These are phyloP conservation scores for Knufia fluminis DNA, from an alignment of 2,329 filamentous ascomycete genomes.

Conservation along the genomic window DNA sequence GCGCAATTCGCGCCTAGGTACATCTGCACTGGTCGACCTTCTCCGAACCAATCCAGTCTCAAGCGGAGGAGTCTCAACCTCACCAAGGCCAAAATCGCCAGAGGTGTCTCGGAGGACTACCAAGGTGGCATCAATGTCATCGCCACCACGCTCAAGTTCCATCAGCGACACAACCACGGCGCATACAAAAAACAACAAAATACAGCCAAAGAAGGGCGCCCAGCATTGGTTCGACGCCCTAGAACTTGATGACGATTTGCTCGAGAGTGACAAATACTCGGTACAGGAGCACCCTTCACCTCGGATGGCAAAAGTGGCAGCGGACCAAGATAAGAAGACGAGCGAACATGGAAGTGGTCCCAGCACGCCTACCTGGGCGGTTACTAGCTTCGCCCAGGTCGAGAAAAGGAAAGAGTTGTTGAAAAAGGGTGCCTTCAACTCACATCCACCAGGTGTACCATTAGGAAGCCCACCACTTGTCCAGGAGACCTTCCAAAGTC, in stretches of 20 bases:
- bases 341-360: not conserved
- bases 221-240: constrained; percentile 5
- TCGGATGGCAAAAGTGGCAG: not conserved
- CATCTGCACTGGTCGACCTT: constrained; percentile 7
- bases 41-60: not conserved
- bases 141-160: not conserved
- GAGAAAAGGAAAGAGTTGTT: constrained; percentile 3
- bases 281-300: not conserved
- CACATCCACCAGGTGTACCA: constrained; percentile 5
- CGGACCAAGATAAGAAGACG: not conserved
- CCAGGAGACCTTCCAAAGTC: not conserved
- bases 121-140: not conserved
- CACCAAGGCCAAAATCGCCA: not conserved
- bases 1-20: not conserved
- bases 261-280: not conserved
- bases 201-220: constrained; percentile 3
- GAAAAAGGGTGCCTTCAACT: constrained; percentile 8
- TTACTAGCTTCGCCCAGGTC: not conserved
- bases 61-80: not conserved
- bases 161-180: not conserved
- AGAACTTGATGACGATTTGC: not conserved
- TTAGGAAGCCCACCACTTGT: constrained; percentile 1
- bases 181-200: not conserved
- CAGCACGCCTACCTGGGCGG: constrained; percentile 4
- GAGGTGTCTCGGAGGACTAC: not conserved